phyloP scores from a whole-genome alignment of 129 eudicot species.

The Smallanthus sonchifolius region DNA sequence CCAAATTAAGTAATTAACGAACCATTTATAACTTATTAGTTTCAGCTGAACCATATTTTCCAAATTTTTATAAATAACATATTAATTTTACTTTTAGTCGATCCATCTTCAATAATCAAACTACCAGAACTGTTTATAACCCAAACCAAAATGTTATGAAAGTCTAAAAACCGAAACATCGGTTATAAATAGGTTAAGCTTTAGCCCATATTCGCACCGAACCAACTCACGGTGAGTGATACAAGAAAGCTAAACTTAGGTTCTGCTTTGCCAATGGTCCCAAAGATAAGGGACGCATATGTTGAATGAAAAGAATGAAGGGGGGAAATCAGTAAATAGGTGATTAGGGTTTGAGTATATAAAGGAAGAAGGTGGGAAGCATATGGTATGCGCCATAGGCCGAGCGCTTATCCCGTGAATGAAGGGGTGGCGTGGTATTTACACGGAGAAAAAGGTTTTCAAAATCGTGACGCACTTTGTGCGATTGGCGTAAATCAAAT shows the following conservation, averaged over 20 bases:
- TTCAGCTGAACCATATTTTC: too few species aligned
- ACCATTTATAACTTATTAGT: too few species aligned
- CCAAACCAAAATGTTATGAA: too few species aligned
- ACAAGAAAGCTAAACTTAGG: background rate
- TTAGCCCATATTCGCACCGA: too few species aligned
- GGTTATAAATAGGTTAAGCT: too few species aligned
- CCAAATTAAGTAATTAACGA: too few species aligned
- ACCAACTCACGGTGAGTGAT: too few species aligned
- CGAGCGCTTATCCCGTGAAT: conserved; percentile 62
- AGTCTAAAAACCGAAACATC: too few species aligned
- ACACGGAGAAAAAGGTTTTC: conserved; percentile 52
- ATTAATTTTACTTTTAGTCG: too few species aligned
- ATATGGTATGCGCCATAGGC: conserved; percentile 48
- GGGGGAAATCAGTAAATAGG: background rate
- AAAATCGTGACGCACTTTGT: conserved; percentile 46
- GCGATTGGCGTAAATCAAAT: conserved; percentile 52
- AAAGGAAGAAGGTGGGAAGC: background rate
- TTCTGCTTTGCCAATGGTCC: background rate
- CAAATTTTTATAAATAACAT: too few species aligned
- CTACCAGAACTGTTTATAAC: too few species aligned
- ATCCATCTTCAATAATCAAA: too few species aligned
- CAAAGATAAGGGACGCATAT: background rate
- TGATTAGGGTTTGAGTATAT: conserved; percentile 38
- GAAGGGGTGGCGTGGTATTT: conserved; percentile 77
- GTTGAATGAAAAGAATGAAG: background rate